phyloP scores from a whole-genome alignment of 192 early-diverging fungal species.

The Rhizoclosmatium sp. region DNA sequence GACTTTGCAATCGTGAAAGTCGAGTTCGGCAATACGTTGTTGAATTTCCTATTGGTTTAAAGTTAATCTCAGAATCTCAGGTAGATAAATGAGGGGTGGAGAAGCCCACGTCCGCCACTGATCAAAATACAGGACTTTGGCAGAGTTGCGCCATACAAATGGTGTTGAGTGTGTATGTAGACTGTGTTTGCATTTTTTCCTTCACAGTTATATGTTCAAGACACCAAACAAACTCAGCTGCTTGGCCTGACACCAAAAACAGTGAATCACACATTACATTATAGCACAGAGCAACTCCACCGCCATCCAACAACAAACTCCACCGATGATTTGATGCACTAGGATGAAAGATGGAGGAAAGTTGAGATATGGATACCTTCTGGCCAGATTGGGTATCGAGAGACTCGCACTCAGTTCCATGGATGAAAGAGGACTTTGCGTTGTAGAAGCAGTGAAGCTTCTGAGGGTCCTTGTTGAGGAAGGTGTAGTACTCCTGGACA shows the following conservation, averaged over 20 bases:
- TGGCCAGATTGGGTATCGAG: conserved; percentile 73
- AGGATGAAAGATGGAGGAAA: neutral
- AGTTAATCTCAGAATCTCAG: too few relatives aligned
- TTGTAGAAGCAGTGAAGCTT: conserved; percentile 89
- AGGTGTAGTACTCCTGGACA: conserved; percentile 94
- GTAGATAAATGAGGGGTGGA: too few relatives aligned
- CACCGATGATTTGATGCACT: neutral
- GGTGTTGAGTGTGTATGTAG: too few relatives aligned
- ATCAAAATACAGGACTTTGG: too few relatives aligned
- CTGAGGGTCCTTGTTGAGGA: conserved; percentile 83
- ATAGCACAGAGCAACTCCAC: neutral
- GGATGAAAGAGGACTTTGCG: conserved; percentile 81
- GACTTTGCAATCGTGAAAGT: conserved; percentile 88
- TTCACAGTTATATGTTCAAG: neutral
- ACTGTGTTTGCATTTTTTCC: neutral
- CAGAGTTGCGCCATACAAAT: too few relatives aligned
- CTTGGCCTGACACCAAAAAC: neutral
- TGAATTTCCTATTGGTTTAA: conserved; percentile 75
- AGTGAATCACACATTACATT: neutral
- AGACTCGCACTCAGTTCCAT: conserved; percentile 83
- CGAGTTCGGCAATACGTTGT: conserved; percentile 72
- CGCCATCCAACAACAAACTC: neutral
- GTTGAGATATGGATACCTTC: conserved; percentile 55
- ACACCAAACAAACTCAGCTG: neutral
- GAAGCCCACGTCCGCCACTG: too few relatives aligned